phyloP scores from a whole-genome alignment of 1,284 basidiomycete species.

The Fomes fomentarius region DNA sequence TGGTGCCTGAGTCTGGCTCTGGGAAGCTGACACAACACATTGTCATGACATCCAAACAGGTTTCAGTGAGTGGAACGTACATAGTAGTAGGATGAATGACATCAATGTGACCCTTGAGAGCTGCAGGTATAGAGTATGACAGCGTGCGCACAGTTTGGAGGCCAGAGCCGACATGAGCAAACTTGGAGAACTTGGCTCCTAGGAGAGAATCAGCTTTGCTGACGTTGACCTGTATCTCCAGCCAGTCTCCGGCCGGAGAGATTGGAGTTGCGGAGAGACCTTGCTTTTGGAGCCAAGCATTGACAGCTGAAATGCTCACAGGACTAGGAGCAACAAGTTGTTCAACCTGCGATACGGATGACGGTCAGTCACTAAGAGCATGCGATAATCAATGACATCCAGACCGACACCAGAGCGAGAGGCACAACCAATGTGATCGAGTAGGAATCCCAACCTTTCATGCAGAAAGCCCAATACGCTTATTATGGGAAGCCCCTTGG shows the following conservation, averaged over 20 bases:
- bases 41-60: no score
- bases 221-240: conserved; percentile 39
- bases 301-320: conserved; percentile 40
- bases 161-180: conserved; percentile 38
- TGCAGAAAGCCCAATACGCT: no score
- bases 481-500: no score
- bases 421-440: no score
- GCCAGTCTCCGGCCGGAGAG: conserved; percentile 45
- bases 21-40: conserved; percentile 13
- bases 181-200: conserved; percentile 41
- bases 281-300: conserved; percentile 41
- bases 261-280: conserved; percentile 34
- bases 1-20: conserved; percentile 1
- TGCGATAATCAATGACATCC: no score
- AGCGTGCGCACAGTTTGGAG: conserved; percentile 39
- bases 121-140: conserved; percentile 43
- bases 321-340: conserved; percentile 40
- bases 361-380: no score
- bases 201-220: conserved; percentile 42
- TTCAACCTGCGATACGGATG: conserved; percentile 34
- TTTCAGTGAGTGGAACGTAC: no score
- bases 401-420: no score
- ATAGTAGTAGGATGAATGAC: conserved; percentile 43
- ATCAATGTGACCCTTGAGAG: conserved; percentile 39
- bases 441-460: no score